phyloP scores from a whole-genome alignment of 345 rosid genomes.

The Mangifera indica region DNA sequence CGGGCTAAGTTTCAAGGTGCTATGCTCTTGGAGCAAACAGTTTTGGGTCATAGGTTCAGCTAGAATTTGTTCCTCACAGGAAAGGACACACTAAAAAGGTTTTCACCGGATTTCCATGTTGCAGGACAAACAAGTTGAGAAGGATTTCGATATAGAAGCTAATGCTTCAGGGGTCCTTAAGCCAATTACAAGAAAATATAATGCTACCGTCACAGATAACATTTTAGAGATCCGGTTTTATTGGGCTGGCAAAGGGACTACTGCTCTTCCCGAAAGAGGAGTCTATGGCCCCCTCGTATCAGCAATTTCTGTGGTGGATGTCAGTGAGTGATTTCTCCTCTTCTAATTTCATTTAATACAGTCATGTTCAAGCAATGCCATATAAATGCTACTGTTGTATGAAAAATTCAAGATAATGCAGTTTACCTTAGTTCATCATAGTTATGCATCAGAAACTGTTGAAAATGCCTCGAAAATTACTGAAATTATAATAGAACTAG shows the following conservation, averaged over 20 bases:
- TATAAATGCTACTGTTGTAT: not conserved
- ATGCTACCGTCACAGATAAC: slow-evolving; percentile 5
- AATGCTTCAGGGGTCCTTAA: slow-evolving; percentile 30
- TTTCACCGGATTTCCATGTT: slow-evolving; percentile 6
- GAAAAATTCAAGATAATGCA: too few relatives aligned
- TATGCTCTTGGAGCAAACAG: not conserved
- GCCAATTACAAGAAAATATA: slow-evolving; percentile 5
- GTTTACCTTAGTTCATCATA: too few relatives aligned
- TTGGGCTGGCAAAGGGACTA: slow-evolving; percentile 70
- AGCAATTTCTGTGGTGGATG: slow-evolving; percentile 38
- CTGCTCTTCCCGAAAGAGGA: slow-evolving; percentile 38
- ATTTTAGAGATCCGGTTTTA: slow-evolving; percentile 38
- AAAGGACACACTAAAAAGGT: not conserved
- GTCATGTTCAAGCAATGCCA: not conserved
- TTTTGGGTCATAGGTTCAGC: not conserved
- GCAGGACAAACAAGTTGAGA: slow-evolving; percentile 27
- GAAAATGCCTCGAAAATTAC: too few relatives aligned
- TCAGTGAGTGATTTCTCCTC: slow-evolving; percentile 20
- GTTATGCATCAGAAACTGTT: too few relatives aligned
- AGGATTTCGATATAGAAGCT: slow-evolving; percentile 33
- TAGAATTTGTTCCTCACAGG: not conserved
- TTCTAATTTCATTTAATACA: not conserved
- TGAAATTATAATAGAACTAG: too few relatives aligned
- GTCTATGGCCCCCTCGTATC: slow-evolving; percentile 59
- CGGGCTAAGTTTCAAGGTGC: not conserved